These are phyloP conservation scores for Alternaria brassicae DNA, from an alignment of 2,329 filamentous ascomycete species.

Conservation along the genomic window DNA sequence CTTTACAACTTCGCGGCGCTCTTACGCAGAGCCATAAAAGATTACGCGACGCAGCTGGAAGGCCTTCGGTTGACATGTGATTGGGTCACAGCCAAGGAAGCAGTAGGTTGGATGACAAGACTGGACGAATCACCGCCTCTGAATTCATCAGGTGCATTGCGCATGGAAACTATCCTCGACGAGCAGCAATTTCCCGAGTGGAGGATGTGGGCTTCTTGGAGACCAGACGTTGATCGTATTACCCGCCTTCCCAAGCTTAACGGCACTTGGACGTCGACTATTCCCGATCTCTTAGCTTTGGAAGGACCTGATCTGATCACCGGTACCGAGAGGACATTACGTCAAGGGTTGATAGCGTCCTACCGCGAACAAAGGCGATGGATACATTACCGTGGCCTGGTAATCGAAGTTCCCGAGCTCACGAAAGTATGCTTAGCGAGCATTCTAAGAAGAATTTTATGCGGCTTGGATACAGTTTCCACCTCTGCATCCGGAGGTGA, in stretches of 20 bases:
- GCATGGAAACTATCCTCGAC: slow-evolving; percentile 35
- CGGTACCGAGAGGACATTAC: slow-evolving; percentile 23
- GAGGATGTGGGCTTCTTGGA: slow-evolving; percentile 43
- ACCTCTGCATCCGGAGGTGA: neutral
- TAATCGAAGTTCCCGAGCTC: slow-evolving; percentile 31
- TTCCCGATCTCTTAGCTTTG: slow-evolving; percentile 36
- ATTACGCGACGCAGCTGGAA: slow-evolving; percentile 36
- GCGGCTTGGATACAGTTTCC: slow-evolving; percentile 13
- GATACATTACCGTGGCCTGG: slow-evolving; percentile 26
- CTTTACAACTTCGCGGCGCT: slow-evolving; percentile 36
- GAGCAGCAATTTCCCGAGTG: slow-evolving; percentile 33
- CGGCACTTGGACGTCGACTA: slow-evolving; percentile 16
- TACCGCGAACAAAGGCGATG: slow-evolving; percentile 23
- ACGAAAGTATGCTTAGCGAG: slow-evolving; percentile 27
- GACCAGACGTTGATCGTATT: slow-evolving; percentile 30
- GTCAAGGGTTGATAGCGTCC: slow-evolving; percentile 31
- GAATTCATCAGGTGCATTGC: slow-evolving; percentile 14
- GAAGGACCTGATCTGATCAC: slow-evolving; percentile 43
- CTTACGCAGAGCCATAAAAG: slow-evolving; percentile 25
- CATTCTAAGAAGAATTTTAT: slow-evolving; percentile 22
- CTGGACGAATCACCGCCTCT: slow-evolving; percentile 14
- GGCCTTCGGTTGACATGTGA: slow-evolving; percentile 32
- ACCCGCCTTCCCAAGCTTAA: slow-evolving; percentile 20
- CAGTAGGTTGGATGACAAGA: slow-evolving; percentile 33
- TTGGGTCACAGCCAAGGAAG: slow-evolving; percentile 32